Evolutionary conservation across 2,329 filamentous ascomycete species (phyloP), one percentile per base, ranked within the genome.

Genomic region (Stagonosporopsis vannaccii): DNA sequence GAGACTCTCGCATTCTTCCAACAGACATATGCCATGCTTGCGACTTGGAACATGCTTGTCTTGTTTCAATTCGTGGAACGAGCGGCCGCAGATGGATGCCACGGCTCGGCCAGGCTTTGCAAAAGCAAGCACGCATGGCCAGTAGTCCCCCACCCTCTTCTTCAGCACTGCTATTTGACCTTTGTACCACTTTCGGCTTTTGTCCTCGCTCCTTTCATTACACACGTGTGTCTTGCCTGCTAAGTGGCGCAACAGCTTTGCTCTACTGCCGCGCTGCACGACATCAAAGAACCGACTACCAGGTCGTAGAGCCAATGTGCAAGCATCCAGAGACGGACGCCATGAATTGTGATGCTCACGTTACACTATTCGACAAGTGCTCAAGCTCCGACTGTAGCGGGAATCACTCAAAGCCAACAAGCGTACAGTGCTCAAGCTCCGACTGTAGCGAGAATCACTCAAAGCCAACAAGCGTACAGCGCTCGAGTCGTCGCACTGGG

Each of bases 111-210:
- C 37, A 51, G 37, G 20, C 53, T 25, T 15, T 19, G 15, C 22
- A 30, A 43, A 43, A 39, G 30, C 46, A 25, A 51, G 53, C 48
- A 22, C 48, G 42, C 47, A 43, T 28, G 30, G 36, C 53, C 53
- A 56, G 46, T 56, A 20, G 32, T n/a, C 42, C 53, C 47, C 42
- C 53, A 56, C 53, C 53, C 42, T 43, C 42, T 51, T 48, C 17
- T 41, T 13, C 20, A 17, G 36, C 25, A 28, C 30, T 51, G 53
- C 37, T 42, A 19, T 28, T 39, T 25, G 32, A 26, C 37, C n/a
- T 39, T 6, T 28, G 47, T 51, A 48, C 47, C 2, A 51, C 37
- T n/a, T 20, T 19, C n/a, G 30, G 30, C 36, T 40, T 22, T 30
- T 30, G 15, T n/a, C 25, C 25, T 46, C 23, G n/a, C 47, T 36